These are phyloP conservation scores for Talaromyces sp. DNA, from an alignment of 2,329 filamentous ascomycete genomes.

Conservation along the genomic window DNA sequence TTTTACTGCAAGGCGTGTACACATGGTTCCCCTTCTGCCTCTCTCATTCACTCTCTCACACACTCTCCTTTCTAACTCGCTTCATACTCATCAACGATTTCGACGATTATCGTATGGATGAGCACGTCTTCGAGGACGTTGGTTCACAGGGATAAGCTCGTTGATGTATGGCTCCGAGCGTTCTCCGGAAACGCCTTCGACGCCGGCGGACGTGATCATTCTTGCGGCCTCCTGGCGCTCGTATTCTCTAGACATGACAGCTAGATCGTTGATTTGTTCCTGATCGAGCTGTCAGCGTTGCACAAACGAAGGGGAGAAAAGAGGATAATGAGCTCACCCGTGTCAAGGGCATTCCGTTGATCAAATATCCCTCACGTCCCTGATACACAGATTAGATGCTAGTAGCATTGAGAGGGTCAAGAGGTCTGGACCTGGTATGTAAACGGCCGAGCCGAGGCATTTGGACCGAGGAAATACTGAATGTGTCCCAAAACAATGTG, in stretches of 20 bases:
- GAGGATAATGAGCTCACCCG: conserved; percentile 29
- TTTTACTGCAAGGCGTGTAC: too few species aligned
- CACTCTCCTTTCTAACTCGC: not conserved
- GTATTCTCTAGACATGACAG: conserved; percentile 42
- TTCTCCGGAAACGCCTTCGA: conserved; percentile 14
- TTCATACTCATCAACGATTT: conserved; percentile 9
- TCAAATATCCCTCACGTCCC: conserved; percentile 46
- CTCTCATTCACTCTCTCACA: not conserved
- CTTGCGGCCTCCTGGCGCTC: conserved; percentile 43
- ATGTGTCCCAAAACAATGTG: conserved; percentile 46
- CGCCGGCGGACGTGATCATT: conserved; percentile 30
- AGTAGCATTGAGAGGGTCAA: conserved; percentile 4
- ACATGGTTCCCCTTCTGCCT: not conserved
- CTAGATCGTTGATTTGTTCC: conserved; percentile 48
- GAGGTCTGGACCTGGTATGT: conserved; percentile 39
- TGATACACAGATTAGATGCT: conserved; percentile 16
- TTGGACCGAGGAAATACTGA: conserved; percentile 44
- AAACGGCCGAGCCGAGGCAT: conserved; percentile 42
- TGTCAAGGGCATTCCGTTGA: conserved; percentile 42
- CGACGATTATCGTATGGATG: conserved; percentile 20
- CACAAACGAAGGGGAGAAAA: not conserved
- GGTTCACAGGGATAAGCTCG: conserved; percentile 34
- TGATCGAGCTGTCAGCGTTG: conserved; percentile 15
- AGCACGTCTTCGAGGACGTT: conserved; percentile 24
- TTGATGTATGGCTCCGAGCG: conserved; percentile 37